Evolutionary conservation across 805 yeast species (phyloP).

Genomic region (Blastobotrys attinorum): DNA sequence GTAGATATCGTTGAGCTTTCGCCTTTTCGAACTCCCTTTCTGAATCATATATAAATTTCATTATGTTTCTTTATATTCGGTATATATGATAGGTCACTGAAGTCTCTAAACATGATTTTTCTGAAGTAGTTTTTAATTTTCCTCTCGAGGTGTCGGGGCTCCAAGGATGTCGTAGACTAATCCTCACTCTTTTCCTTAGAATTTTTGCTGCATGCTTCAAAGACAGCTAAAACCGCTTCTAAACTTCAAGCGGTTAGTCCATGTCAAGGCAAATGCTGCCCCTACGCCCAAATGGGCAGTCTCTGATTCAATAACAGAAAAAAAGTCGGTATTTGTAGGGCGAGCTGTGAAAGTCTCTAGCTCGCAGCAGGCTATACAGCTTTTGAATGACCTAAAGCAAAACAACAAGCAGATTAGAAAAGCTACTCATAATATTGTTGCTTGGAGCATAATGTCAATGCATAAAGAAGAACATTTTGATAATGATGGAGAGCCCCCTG

Average conservation of each 20-base stretch:
- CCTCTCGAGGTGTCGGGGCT: no score
- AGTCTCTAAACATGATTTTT: no score
- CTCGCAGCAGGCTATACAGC: slow-evolving; percentile 55
- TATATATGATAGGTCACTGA: no score
- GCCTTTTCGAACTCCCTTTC: no score
- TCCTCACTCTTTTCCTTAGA: no score
- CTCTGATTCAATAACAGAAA: slow-evolving; percentile 71
- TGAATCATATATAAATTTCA: background rate
- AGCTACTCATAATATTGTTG: slow-evolving; percentile 79
- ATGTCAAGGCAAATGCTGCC: no score
- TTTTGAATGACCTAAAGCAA: slow-evolving; percentile 43
- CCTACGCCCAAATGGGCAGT: slow-evolving; percentile 56
- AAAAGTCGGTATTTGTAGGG: slow-evolving; percentile 81
- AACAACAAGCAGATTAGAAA: slow-evolving; percentile 59
- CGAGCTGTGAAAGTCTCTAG: slow-evolving; percentile 58
- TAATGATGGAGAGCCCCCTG: slow-evolving; percentile 96
- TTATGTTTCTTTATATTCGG: background rate
- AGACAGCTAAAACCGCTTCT: no score
- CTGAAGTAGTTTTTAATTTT: no score
- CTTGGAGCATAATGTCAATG: slow-evolving; percentile 65
- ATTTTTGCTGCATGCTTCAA: no score
- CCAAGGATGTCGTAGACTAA: no score
- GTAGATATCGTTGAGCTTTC: no score
- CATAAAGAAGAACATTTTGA: slow-evolving; percentile 61
- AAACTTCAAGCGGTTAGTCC: no score